Evolutionary conservation across 805 yeast genomes (phyloP).

Genomic region (Hemisphaericaspora nanyangensis): DNA sequence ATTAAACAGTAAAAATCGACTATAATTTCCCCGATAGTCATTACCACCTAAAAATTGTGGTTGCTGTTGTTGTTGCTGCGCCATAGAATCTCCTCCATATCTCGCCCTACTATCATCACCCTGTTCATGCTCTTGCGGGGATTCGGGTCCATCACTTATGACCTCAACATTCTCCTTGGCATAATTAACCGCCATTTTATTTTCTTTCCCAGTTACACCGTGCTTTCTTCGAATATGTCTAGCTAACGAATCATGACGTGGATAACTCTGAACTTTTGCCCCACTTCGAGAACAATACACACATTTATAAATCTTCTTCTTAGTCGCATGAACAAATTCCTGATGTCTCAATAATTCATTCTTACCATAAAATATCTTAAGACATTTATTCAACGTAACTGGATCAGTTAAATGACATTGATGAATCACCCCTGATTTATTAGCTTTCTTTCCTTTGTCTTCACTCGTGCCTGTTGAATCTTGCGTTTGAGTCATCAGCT

Average conservation of each 20-base stretch:
- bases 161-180: constrained; percentile 41
- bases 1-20: constrained; percentile 27
- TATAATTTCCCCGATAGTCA: too few species aligned
- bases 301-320: constrained; percentile 39
- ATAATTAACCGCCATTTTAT: constrained; percentile 40
- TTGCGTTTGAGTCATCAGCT: too few species aligned
- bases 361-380: constrained; percentile 41
- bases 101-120: too few species aligned
- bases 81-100: neutral
- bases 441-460: constrained; percentile 5
- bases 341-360: constrained; percentile 42
- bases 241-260: constrained; percentile 42
- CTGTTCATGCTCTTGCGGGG: constrained; percentile 10
- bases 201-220: constrained; percentile 42
- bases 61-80: too few species aligned
- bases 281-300: constrained; percentile 34
- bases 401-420: constrained; percentile 41
- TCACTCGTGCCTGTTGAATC: neutral
- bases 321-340: constrained; percentile 44
- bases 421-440: constrained; percentile 27
- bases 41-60: too few species aligned
- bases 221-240: constrained; percentile 43
- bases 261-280: constrained; percentile 36
- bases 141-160: constrained; percentile 22
- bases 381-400: constrained; percentile 25